phyloP scores from a whole-genome alignment of 2,329 filamentous ascomycete species.

The Claviceps sp. region DNA sequence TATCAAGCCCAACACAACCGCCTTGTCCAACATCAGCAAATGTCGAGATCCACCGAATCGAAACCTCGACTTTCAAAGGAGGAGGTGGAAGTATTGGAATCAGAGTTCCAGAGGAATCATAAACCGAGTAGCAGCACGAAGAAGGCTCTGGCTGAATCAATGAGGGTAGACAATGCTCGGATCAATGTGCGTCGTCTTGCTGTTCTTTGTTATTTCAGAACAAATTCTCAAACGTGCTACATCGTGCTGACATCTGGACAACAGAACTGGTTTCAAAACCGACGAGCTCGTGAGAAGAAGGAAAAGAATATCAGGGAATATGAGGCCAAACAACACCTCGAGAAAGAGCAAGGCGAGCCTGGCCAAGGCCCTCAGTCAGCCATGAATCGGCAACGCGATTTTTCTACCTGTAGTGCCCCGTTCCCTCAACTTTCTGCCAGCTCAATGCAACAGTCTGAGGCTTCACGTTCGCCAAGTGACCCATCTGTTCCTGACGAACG shows the following conservation, averaged over 20 bases:
- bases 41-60: slow-evolving; percentile 30
- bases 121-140: slow-evolving; percentile 51
- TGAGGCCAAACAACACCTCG: slow-evolving; percentile 23
- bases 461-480: slow-evolving; percentile 8
- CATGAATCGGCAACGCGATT: slow-evolving; percentile 19
- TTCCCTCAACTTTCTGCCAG: slow-evolving; percentile 19
- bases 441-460: slow-evolving; percentile 7
- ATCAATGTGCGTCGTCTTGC: slow-evolving; percentile 39
- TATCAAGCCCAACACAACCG: slow-evolving; percentile 24
- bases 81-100: slow-evolving; percentile 45
- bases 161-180: slow-evolving; percentile 48
- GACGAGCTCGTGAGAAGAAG: slow-evolving; percentile 51
- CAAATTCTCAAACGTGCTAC: neutral
- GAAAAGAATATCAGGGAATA: slow-evolving; percentile 38
- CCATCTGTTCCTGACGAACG: slow-evolving; percentile 10
- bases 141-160: slow-evolving; percentile 45
- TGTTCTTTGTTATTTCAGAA: neutral
- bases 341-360: slow-evolving; percentile 19
- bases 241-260: neutral
- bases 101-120: slow-evolving; percentile 49
- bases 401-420: slow-evolving; percentile 28
- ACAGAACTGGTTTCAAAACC: slow-evolving; percentile 58
- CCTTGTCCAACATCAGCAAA: slow-evolving; percentile 23
- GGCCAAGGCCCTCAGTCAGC: slow-evolving; percentile 15
- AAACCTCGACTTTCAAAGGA: slow-evolving; percentile 44